phyloP scores from a whole-genome alignment of 768 basidiomycete genomes.

The Russula abietina region DNA sequence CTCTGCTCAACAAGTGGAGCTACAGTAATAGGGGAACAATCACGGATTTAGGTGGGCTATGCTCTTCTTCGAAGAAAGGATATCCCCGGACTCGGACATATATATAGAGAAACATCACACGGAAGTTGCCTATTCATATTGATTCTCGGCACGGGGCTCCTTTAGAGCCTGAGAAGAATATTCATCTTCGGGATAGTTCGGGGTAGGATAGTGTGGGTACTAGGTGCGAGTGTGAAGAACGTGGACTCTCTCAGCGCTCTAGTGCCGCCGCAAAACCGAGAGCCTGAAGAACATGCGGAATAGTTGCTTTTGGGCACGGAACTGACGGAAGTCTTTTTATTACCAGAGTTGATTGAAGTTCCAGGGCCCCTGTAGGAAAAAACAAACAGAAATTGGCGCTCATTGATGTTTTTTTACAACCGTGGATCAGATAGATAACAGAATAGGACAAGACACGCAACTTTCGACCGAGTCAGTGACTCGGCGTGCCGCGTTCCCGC shows the following conservation, averaged over 20 bases:
- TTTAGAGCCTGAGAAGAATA: neutral
- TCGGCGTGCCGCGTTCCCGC: neutral
- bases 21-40: neutral
- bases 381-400: neutral
- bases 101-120: too few relatives aligned
- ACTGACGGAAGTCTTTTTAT: neutral
- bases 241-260: neutral
- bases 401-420: neutral
- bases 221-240: too few relatives aligned
- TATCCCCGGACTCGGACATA: too few relatives aligned
- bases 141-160: neutral
- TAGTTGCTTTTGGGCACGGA: neutral
- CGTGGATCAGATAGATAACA: neutral
- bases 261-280: neutral
- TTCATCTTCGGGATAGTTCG: neutral
- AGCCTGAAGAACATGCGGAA: conserved; percentile 5
- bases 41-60: conserved; percentile 5
- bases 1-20: too few relatives aligned
- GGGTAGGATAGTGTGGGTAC: neutral
- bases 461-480: neutral
- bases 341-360: neutral
- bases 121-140: neutral
- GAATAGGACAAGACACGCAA: neutral
- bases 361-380: too few relatives aligned
- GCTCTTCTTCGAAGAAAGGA: too few relatives aligned